Evolutionary conservation across 1,139 yeast genomes (phyloP).

Genomic region (Lodderomyces jiufengensis): DNA sequence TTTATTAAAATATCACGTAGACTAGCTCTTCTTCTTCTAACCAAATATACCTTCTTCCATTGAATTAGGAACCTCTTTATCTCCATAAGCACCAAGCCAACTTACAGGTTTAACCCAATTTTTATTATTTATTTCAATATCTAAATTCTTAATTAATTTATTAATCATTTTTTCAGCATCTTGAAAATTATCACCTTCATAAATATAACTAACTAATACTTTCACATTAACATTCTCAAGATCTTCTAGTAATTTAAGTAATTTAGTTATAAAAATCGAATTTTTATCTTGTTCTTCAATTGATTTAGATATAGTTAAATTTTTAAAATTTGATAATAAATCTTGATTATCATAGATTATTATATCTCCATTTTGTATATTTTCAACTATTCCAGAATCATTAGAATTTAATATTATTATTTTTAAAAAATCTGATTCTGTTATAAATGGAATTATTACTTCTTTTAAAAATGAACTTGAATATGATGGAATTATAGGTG

Average conservation of each 20-base stretch:
- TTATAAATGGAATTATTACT: conserved; percentile 51
- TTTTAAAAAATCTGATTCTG: conserved; percentile 34
- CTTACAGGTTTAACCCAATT: conserved; percentile 60
- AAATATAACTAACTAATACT: conserved; percentile 53
- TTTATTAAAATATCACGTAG: too few relatives aligned
- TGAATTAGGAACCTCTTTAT: conserved; percentile 58
- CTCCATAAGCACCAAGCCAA: conserved; percentile 87
- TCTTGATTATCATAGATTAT: conserved; percentile 34
- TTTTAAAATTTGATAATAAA: conserved; percentile 29
- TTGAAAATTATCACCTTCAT: conserved; percentile 83
- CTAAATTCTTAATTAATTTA: conserved; percentile 26
- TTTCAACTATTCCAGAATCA: conserved; percentile 55
- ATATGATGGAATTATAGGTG: conserved; percentile 76
- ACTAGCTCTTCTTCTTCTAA: conserved; percentile 18
- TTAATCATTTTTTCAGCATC: conserved; percentile 65
- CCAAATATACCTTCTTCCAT: conserved; percentile 77
- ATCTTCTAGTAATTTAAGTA: conserved; percentile 10
- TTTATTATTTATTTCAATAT: conserved; percentile 19
- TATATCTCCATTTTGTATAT: conserved; percentile 21
- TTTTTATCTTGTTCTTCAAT: conserved; percentile 12
- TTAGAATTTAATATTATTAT: conserved; percentile 67
- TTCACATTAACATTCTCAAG: conserved; percentile 13
- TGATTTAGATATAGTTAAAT: conserved; percentile 19
- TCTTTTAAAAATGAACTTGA: conserved; percentile 49
- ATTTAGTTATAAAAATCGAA: conserved; percentile 16